Evolutionary conservation across 2,329 filamentous ascomycete species (phyloP).

Genomic region (Penicillium sp.): DNA sequence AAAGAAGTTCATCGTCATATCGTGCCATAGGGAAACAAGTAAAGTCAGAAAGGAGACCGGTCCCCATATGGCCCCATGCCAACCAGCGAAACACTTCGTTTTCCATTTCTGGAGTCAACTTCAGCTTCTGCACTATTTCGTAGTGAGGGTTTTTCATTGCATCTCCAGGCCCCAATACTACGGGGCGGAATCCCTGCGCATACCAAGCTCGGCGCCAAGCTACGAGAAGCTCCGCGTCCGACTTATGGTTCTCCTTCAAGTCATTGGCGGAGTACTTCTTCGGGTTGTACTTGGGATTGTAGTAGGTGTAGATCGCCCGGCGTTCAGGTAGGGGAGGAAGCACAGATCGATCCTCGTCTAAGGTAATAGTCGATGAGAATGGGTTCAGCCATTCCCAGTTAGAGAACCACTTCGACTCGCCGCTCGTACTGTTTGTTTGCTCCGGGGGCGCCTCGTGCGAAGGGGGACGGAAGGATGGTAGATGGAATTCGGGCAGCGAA

Average conservation of each 20-base stretch:
- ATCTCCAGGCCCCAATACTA: conserved; percentile 78
- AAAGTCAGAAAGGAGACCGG: conserved; percentile 78
- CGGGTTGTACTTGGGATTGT: conserved; percentile 64
- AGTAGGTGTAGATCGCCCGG: conserved; percentile 86
- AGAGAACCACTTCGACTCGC: conserved; percentile 80
- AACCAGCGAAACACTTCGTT: conserved; percentile 81
- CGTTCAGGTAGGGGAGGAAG: conserved; percentile 75
- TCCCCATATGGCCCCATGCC: conserved; percentile 90
- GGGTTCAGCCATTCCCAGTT: conserved; percentile 90
- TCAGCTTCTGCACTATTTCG: conserved; percentile 64
- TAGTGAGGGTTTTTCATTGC: conserved; percentile 83
- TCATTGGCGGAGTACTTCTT: conserved; percentile 58
- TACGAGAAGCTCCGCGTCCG: conserved; percentile 77
- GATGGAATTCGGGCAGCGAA: conserved; percentile 56
- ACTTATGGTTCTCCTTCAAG: conserved; percentile 63
- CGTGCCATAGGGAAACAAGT: conserved; percentile 83
- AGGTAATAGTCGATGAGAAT: conserved; percentile 78
- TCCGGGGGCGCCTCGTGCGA: conserved; percentile 72
- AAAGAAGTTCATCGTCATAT: conserved; percentile 72
- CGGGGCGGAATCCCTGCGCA: conserved; percentile 86
- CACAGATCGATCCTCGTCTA: conserved; percentile 82
- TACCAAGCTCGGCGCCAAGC: conserved; percentile 95
- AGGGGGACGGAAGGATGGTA: conserved; percentile 70
- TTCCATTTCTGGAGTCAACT: conserved; percentile 66
- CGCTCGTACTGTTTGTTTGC: conserved; percentile 77